phyloP scores from a whole-genome alignment of 805 yeast genomes.

The Candida palmyrensis region DNA sequence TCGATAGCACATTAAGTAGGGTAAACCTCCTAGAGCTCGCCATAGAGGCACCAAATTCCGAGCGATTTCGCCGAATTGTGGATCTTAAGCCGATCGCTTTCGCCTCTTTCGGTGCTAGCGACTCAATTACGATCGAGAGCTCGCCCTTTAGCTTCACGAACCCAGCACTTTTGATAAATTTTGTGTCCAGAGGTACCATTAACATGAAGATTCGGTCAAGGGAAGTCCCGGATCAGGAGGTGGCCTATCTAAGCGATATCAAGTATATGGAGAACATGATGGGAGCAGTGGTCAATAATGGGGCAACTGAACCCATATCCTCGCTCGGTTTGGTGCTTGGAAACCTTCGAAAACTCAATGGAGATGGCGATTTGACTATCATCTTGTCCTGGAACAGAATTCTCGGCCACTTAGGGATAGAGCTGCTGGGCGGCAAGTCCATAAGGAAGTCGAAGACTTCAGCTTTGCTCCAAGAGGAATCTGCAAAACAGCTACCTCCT shows the following conservation, averaged over 20 bases:
- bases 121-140: conserved; percentile 11
- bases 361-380: conserved; percentile 41
- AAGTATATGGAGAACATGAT: conserved; percentile 43
- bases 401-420: conserved; percentile 3
- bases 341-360: conserved; percentile 31
- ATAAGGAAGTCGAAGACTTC: neutral
- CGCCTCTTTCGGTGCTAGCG: neutral
- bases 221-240: conserved; percentile 6
- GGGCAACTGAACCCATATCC: neutral
- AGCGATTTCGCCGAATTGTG: too few relatives aligned
- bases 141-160: conserved; percentile 29
- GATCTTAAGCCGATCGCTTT: neutral
- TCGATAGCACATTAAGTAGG: too few relatives aligned
- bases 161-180: conserved; percentile 22
- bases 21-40: too few relatives aligned
- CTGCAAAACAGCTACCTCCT: too few relatives aligned
- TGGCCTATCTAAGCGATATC: conserved; percentile 28
- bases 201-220: conserved; percentile 17
- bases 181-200: conserved; percentile 18
- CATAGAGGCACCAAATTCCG: too few relatives aligned
- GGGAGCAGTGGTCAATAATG: conserved; percentile 29
- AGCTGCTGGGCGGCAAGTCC: neutral
- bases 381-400: conserved; percentile 24
- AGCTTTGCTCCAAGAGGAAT: too few relatives aligned
- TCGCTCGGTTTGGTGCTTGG: conserved; percentile 38